These are phyloP conservation scores for Warburgia ugandensis DNA, from an alignment of 164 flowering plant genomes.

Conservation along the genomic window DNA sequence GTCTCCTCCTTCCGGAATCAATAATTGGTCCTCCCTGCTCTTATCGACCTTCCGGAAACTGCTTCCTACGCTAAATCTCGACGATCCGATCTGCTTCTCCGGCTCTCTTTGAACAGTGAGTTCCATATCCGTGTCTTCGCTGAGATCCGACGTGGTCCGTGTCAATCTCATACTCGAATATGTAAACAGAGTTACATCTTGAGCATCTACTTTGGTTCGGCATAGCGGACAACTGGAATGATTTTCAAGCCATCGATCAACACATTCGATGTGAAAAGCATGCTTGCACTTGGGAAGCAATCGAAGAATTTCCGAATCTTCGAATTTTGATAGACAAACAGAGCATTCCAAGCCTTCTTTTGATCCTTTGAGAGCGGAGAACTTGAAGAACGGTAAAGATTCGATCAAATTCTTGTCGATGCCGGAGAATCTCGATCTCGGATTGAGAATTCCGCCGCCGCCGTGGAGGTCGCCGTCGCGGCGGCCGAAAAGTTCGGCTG, in stretches of 20 bases:
- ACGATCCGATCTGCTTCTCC: conserved; percentile 16
- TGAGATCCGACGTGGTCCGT: too few relatives aligned
- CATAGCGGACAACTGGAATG: conserved; percentile 92
- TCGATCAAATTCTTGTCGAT: conserved; percentile 65
- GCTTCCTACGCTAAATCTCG: conserved; percentile 34
- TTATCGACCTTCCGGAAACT: conserved; percentile 23
- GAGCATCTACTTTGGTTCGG: conserved; percentile 38
- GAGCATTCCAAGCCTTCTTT: conserved; percentile 80
- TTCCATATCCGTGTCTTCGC: conserved; percentile 35
- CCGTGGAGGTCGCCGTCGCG: not conserved
- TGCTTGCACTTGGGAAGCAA: conserved; percentile 80
- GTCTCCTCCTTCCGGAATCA: conserved; percentile 14
- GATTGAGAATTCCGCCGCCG: not conserved
- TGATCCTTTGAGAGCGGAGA: conserved; percentile 68
- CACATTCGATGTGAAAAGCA: conserved; percentile 75
- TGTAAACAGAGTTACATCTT: conserved; percentile 31
- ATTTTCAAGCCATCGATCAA: conserved; percentile 84
- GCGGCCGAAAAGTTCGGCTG: not conserved
- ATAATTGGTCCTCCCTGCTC: conserved; percentile 15
- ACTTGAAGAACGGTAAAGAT: conserved; percentile 81
- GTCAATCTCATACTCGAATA: conserved; percentile 58
- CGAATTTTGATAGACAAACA: conserved; percentile 74
- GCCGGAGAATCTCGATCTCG: conserved; percentile 41
- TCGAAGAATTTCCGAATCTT: conserved; percentile 62
- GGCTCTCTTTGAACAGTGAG: conserved; percentile 28